Evolutionary conservation across 1,284 basidiomycete species (phyloP), one percentile per base, ranked within the genome.

Genomic region (Kalmanozyma brasiliensis): DNA sequence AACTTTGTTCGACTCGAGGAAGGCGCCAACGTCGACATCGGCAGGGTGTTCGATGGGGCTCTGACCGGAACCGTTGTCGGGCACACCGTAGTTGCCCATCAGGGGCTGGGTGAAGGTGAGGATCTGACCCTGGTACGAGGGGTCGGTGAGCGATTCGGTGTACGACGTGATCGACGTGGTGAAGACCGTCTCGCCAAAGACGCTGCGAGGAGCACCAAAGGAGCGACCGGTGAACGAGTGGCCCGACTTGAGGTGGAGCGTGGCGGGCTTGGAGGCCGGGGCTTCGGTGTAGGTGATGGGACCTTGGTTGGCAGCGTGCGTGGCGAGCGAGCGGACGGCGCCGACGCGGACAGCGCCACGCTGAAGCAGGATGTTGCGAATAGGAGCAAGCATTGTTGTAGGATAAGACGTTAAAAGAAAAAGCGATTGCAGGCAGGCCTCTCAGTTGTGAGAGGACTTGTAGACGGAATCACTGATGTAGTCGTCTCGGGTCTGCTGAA

Each of bases 81-180:
- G 95, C 4, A 99, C 94, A 67, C 96, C 95, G 81, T 98, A 99
- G 84, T 99, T 99, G 46, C 96, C 96, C 73, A 98, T 97, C 83
- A 99, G 88, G 22, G 96, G 95, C 5, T 94, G 92, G 24, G 95
- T 98, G 85, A 99, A 99, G 60, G 98, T 94, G 64, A 99, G 88
- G 76, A 98, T 93, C 84, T 99, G 96, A 51, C 93, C 91, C 33
- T 93, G 91, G 84, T 99, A 98, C 9, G 96, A 98, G 7, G 95
- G 95, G 82, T 99, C 95, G 42, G 95, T 99, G 93, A 99, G 96
- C 14, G 94, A 97, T 84, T 99, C 96, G 52, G 94, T 98, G 84
- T 99, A 98, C 52, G 93, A 96, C 8, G 96, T 99, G 83, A 98
- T 98, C 49, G 93, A 94, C 32, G 95, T 99, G 22, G 93, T 95